Base-by-base conservation (phyloP, 768 basidiomycete genomes). In the Phylloporus sp. region DNA sequence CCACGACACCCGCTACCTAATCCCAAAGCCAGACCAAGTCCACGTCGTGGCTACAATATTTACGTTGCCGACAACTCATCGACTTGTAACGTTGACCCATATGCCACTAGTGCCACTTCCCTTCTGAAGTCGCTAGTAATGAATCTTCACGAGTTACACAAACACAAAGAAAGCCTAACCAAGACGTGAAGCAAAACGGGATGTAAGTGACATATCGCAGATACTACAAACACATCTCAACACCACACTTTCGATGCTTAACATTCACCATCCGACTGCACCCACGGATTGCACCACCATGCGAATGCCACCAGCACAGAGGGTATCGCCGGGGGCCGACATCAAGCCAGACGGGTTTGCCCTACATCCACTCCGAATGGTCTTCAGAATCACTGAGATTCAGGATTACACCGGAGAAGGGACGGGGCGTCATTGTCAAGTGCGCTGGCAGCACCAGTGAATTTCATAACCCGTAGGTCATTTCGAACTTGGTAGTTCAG, bases 391-490 rank as follows among this genome's bases (percentile, higher is more conserved):
- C 63, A 54, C 83, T 86, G 46, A 93, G 65, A 28, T 71, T 73
- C 3, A 77, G 72, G 22, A 82, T 71, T 8, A 84, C 80, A 6
- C 69, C 68, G 0, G 84, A 86, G 61, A 86, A 77, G 0, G 84
- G 85, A 60, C 84, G 77, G 4, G 92, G 76, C 64, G 94, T 80
- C 42, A 90, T 86, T 61, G 28, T 32, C 21, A n/a, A n/a, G n/a
- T 94, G 86, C 5, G 90, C 95, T 88, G 3, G 90, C 90, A 0
- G 90, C 90, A n/a, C n/a, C n/a, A n/a, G 4, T 90, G 78, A 21
- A 92, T 85, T 69, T 93, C 84, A 59, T 93, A 91, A 9, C 89
- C 90, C 81, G 21, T 36, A 10, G 10, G 43, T 20, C 29, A 37
- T 21, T 10, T 13, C 49, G 22, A 48, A 38, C 23, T 34, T 6